phyloP scores from a whole-genome alignment of 768 basidiomycete genomes.

The Hortiboletus campestris region DNA sequence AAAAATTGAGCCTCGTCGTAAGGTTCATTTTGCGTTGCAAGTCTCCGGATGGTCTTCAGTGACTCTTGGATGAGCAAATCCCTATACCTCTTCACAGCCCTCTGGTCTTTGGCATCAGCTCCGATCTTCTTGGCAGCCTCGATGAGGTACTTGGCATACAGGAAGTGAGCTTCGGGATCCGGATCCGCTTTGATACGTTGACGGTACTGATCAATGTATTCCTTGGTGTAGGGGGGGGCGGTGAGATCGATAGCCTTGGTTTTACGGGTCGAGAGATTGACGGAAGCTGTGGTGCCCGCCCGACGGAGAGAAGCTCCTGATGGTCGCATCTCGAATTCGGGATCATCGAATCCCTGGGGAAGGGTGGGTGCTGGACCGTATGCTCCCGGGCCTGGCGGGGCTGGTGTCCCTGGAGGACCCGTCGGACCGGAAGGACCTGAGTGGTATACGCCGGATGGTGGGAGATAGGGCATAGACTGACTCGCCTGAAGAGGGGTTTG shows the following conservation, averaged over 20 bases:
- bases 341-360: slow-evolving; percentile 34
- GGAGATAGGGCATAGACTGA: slow-evolving; percentile 33
- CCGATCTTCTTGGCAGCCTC: slow-evolving; percentile 95
- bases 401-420: slow-evolving; percentile 18
- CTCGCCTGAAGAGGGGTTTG: slow-evolving; percentile 25
- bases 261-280: slow-evolving; percentile 57
- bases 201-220: slow-evolving; percentile 97
- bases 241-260: slow-evolving; percentile 80
- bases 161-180: slow-evolving; percentile 96
- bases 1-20: slow-evolving; percentile 99
- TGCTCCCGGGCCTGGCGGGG: slow-evolving; percentile 8
- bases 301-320: slow-evolving; percentile 48
- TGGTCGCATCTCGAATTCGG: slow-evolving; percentile 55
- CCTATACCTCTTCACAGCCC: slow-evolving; percentile 85
- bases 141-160: slow-evolving; percentile 98
- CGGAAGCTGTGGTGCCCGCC: slow-evolving; percentile 55
- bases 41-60: slow-evolving; percentile 85
- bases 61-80: slow-evolving; percentile 86
- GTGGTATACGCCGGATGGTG: slow-evolving; percentile 29
- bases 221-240: slow-evolving; percentile 87
- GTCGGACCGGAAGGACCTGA: slow-evolving; percentile 19
- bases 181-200: slow-evolving; percentile 96
- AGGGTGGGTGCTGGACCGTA: slow-evolving; percentile 27
- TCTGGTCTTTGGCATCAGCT: slow-evolving; percentile 67
- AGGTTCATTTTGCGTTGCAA: slow-evolving; percentile 89